These are phyloP conservation scores for Claviceps arundinis DNA, from an alignment of 2,329 filamentous ascomycete species.

Conservation along the genomic window DNA sequence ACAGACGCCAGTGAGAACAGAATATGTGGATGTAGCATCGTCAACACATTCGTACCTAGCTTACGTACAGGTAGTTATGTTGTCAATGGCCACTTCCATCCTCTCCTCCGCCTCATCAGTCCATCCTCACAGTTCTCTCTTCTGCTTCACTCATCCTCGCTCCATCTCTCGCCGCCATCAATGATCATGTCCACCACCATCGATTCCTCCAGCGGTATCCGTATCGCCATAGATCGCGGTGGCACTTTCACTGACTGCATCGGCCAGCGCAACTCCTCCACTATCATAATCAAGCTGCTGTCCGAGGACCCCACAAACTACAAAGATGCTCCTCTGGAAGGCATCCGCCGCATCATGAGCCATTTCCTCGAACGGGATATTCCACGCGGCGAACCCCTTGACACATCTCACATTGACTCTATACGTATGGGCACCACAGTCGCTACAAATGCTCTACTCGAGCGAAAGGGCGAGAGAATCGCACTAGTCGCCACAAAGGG, in stretches of 20 bases:
- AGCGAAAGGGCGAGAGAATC: constrained; percentile 59
- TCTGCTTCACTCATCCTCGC: neutral
- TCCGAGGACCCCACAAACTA: constrained; percentile 63
- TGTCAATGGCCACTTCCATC: neutral
- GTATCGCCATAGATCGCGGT: constrained; percentile 22
- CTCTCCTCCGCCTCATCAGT: neutral
- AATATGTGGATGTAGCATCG: neutral
- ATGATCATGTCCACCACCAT: neutral
- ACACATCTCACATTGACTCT: constrained; percentile 36
- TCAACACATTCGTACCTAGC: neutral
- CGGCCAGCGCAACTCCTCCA: constrained; percentile 49
- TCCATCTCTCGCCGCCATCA: neutral
- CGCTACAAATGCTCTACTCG: constrained; percentile 63
- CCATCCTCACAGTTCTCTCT: neutral
- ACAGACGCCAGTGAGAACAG: too few species aligned
- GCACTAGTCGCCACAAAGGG: constrained; percentile 60
- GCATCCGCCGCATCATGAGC: constrained; percentile 41
- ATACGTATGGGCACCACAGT: constrained; percentile 76
- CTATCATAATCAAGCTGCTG: constrained; percentile 58
- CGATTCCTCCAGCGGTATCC: constrained; percentile 33
- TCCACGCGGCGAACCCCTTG: constrained; percentile 20
- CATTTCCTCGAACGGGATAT: constrained; percentile 18
- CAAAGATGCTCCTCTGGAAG: constrained; percentile 59
- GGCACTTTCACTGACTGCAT: constrained; percentile 59
- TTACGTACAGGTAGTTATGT: too few species aligned